Evolutionary conservation across 495 filamentous ascomycete genomes (phyloP), one percentile per base, ranked within the genome.

Genomic region (Neurospora sp.): DNA sequence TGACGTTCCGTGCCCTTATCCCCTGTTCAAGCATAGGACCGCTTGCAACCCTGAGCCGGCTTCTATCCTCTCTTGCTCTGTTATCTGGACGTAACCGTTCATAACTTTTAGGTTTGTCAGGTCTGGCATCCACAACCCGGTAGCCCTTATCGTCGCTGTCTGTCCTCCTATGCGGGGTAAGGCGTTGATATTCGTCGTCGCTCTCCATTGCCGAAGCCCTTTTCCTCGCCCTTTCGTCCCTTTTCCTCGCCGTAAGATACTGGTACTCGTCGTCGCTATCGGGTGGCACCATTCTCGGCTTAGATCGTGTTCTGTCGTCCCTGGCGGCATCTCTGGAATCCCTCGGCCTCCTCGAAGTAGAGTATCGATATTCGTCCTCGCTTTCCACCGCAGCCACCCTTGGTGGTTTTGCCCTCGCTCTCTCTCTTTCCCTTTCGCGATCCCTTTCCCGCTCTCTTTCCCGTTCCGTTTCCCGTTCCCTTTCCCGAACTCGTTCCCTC

Each of bases 261-360:
- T 72, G 73, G 74, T 75, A 80, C 79, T 79, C 77, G 72, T 79
- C 75, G 72, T 72, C 74, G 66, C 73, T 75, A 60, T 73, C 82
- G 78, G 39, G 42, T 35, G 39, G 39, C 10, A 62, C 54, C 75
- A 78, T 82, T 44, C 38, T 77, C 76, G 54, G 80, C 78, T n/a
- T 75, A 7, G 39, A n/a, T 37, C 27, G 54, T 62, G 54, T 16
- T 8, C 54, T 14, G 12, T 16, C 54, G 27, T 62, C 54, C 12
- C 54, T 62, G 23, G 54, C 12, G 27, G 54, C 27, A 62, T 62
- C 54, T 35, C 54, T 62, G 54, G 23, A 62, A 35, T 35, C 54
- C 14, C 27, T 35, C 54, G 54, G 72, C 62, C 70, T 74, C 72
- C 70, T 35, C 3, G 54, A 62, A 16, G 54, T 35, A 31, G 54